These are phyloP conservation scores for Didymella exigua DNA, from an alignment of 2,329 filamentous ascomycete species.

Conservation along the genomic window DNA sequence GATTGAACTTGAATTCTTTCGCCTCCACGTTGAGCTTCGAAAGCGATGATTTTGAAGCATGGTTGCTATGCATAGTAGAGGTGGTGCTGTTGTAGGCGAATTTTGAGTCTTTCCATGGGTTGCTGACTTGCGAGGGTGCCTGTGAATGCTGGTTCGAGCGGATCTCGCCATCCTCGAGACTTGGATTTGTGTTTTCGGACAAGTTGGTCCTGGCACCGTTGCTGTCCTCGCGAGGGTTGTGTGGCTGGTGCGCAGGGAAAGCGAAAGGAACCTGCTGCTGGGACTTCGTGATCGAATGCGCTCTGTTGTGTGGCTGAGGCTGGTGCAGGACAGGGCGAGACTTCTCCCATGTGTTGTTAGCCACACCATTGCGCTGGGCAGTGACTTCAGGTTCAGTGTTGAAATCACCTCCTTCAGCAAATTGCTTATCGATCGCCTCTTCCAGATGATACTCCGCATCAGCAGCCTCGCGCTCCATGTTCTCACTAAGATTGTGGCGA, in stretches of 20 bases:
- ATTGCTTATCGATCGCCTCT: slow-evolving; percentile 76
- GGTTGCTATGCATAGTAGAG: slow-evolving; percentile 54
- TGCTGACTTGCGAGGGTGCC: slow-evolving; percentile 45
- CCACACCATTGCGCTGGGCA: slow-evolving; percentile 32
- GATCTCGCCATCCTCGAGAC: slow-evolving; percentile 42
- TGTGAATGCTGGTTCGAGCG: slow-evolving; percentile 44
- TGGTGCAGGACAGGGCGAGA: slow-evolving; percentile 64
- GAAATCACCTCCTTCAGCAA: slow-evolving; percentile 74
- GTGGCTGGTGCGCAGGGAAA: slow-evolving; percentile 33
- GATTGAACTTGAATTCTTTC: slow-evolving; percentile 82
- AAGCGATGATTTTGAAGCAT: slow-evolving; percentile 70
- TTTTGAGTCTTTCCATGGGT: slow-evolving; percentile 45
- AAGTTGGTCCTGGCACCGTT: slow-evolving; percentile 50
- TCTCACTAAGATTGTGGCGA: slow-evolving; percentile 75
- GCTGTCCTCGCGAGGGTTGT: slow-evolving; percentile 45
- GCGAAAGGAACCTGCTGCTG: slow-evolving; percentile 51
- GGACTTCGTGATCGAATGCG: slow-evolving; percentile 72
- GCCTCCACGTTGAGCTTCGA: slow-evolving; percentile 89
- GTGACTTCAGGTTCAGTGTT: slow-evolving; percentile 60
- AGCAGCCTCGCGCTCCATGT: slow-evolving; percentile 81
- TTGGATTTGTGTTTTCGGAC: slow-evolving; percentile 48
- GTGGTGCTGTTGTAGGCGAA: slow-evolving; percentile 41
- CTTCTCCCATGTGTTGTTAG: slow-evolving; percentile 42
- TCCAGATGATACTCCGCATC: slow-evolving; percentile 86
- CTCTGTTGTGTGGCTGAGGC: slow-evolving; percentile 74